Evolutionary conservation across 768 basidiomycete genomes (phyloP).

Genomic region (Crepidotus variabilis): DNA sequence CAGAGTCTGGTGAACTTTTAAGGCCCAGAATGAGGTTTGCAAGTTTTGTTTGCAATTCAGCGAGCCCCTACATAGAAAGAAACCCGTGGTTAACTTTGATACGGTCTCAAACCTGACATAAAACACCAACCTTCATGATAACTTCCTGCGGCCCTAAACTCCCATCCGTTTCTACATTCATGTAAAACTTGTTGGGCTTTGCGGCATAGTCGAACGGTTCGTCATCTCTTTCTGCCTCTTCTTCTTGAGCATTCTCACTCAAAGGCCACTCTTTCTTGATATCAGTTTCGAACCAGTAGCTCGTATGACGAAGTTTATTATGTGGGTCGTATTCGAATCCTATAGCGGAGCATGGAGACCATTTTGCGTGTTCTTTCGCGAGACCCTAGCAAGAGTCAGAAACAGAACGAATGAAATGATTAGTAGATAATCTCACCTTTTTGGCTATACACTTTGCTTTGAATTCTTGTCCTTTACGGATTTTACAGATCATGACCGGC

Average conservation of each 20-base stretch:
- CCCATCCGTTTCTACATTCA: slow-evolving; percentile 93
- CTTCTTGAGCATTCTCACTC: slow-evolving; percentile 80
- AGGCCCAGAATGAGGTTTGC: slow-evolving; percentile 76
- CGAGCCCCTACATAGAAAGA: slow-evolving; percentile 51
- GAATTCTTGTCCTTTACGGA: slow-evolving; percentile 92
- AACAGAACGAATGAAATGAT: background rate
- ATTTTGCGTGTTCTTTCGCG: slow-evolving; percentile 98
- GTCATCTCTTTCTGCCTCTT: slow-evolving; percentile 76
- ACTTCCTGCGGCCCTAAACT: slow-evolving; percentile 87
- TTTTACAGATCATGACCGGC: slow-evolving; percentile 86
- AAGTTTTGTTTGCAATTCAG: slow-evolving; percentile 76
- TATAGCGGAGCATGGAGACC: slow-evolving; percentile 95
- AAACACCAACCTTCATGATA: slow-evolving; percentile 62
- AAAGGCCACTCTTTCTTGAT: slow-evolving; percentile 88
- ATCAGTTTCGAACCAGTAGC: slow-evolving; percentile 90
- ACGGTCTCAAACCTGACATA: background rate
- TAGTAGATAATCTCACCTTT: slow-evolving; percentile 55
- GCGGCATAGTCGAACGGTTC: slow-evolving; percentile 86
- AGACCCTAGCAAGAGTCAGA: slow-evolving; percentile 60
- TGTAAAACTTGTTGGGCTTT: slow-evolving; percentile 87
- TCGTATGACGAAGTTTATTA: slow-evolving; percentile 94
- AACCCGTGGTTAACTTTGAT: slow-evolving; percentile 2
- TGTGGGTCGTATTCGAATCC: slow-evolving; percentile 98
- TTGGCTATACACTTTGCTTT: slow-evolving; percentile 84
- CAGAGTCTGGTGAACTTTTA: slow-evolving; percentile 59